Evolutionary conservation across 192 early-diverging fungal species (phyloP), one percentile per base, ranked within the genome.

Genomic region (Linnemannia exigua): DNA sequence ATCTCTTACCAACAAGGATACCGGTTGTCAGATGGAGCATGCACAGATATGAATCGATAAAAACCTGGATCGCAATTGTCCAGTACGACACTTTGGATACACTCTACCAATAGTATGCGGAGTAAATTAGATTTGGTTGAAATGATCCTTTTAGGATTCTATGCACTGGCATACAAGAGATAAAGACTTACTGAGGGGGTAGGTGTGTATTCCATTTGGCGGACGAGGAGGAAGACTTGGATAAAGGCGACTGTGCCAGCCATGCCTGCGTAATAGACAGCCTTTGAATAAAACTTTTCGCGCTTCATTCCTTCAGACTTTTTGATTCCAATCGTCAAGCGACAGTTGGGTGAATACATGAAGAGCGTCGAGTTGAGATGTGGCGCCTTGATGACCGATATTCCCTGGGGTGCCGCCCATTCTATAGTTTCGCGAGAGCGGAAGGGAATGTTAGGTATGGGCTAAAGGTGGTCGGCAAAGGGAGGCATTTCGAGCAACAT

Each of bases 1-100:
- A 68, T 9, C 3, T 7, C 54, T 74, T 79, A 66, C 90, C 90
- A 19, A 92, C 79, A 6, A 92, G 77, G 47, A 93, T 81, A 11
- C 91, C 90, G 1, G 90, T 91, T 15, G 94, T 90, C 37, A 94
- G 80, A 81, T 94, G 90, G 12, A 93, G 75, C 46, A 94, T 74
- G 70, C 92, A 95, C 8, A 92, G 72, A 80, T 94, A 93, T n/a
- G 89, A 89, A 79, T 94, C 93, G 71, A 94, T 90, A 33, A 95
- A 82, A 9, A 92, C 88, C 81, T 93, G 92, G 70, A 92, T 89
- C 1, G 90, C 87, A 63, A 95, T 91, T 4, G 89, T 89, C 87
- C 91, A 90, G 75, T 93, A 93, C 28, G 94, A 94, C 28, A 95
- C 90, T 78, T 93, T 93, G 37, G 93, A 90, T 47, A 94, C 85